Evolutionary conservation across 2,329 filamentous ascomycete genomes (phyloP).

Genomic region (Rhytidhysteron rufulum): DNA sequence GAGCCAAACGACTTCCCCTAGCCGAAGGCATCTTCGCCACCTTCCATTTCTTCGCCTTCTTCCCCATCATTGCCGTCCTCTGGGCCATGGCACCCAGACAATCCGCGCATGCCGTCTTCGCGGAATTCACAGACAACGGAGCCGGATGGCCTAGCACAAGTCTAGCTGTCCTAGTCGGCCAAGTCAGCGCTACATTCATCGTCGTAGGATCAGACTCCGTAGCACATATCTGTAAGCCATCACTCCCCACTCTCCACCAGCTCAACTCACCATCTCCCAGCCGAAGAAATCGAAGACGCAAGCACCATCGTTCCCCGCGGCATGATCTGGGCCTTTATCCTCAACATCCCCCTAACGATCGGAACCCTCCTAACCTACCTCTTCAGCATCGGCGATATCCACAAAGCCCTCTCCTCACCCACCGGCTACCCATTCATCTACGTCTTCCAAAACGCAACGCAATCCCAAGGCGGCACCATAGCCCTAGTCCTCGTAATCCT

Average conservation of each 20-base stretch:
- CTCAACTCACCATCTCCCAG: too few relatives aligned
- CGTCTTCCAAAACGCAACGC: conserved; percentile 30
- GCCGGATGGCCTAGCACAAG: conserved; percentile 39
- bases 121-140: conserved; percentile 28
- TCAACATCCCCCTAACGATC: conserved; percentile 31
- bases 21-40: conserved; percentile 34
- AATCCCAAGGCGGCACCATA: conserved; percentile 31
- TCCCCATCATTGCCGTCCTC: conserved; percentile 39
- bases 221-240: not conserved
- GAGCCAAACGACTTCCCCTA: conserved; percentile 26
- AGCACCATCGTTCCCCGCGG: conserved; percentile 19
- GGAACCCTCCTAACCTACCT: conserved; percentile 28
- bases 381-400: conserved; percentile 24
- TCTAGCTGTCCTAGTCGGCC: conserved; percentile 38
- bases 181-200: conserved; percentile 31
- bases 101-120: conserved; percentile 27
- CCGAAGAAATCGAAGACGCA: conserved; percentile 17
- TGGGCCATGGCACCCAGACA: conserved; percentile 31
- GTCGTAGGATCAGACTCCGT: not conserved
- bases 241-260: conserved; percentile 25
- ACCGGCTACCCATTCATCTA: conserved; percentile 39
- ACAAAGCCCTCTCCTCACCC: conserved; percentile 10
- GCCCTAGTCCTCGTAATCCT: conserved; percentile 37
- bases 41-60: conserved; percentile 44
- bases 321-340: conserved; percentile 26